Conservation (phyloP, 2,329 filamentous ascomycete genomes). For the Neofusicoccum ribis region DNA sequence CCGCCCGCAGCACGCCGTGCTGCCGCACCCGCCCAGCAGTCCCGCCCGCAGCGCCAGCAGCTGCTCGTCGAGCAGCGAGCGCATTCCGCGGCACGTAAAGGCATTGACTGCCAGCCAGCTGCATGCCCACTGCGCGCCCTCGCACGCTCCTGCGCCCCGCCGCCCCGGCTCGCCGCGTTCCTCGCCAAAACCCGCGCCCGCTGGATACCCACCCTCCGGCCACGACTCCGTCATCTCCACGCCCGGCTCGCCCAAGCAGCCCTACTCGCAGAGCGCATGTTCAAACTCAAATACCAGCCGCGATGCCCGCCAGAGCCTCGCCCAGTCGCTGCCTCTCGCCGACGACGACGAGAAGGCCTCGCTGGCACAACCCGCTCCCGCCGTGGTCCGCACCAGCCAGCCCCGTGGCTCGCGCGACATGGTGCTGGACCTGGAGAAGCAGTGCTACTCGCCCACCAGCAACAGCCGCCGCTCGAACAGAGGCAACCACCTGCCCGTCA, state of each 20-base stretch:
- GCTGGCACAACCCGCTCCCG: conserved; percentile 19
- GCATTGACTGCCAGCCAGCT: conserved; percentile 21
- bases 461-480: conserved; percentile 27
- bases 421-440: conserved; percentile 37
- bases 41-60: conserved; percentile 24
- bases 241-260: conserved; percentile 33
- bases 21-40: background rate
- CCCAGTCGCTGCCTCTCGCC: conserved; percentile 24
- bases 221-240: conserved; percentile 42
- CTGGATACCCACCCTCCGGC: conserved; percentile 13
- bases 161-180: conserved; percentile 20
- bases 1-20: conserved; percentile 7
- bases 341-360: conserved; percentile 24
- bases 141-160: conserved; percentile 26
- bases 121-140: conserved; percentile 29
- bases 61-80: background rate
- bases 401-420: conserved; percentile 27
- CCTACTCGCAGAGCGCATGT: conserved; percentile 35
- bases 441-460: conserved; percentile 25
- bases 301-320: conserved; percentile 18
- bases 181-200: conserved; percentile 11
- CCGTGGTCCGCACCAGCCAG: background rate
- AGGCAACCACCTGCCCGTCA: conserved; percentile 25
- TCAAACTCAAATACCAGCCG: conserved; percentile 32
- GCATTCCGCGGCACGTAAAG: conserved; percentile 20